Evolutionary conservation across 768 basidiomycete species (phyloP), one percentile per base, ranked within the genome.

Genomic region (Mycena venus): DNA sequence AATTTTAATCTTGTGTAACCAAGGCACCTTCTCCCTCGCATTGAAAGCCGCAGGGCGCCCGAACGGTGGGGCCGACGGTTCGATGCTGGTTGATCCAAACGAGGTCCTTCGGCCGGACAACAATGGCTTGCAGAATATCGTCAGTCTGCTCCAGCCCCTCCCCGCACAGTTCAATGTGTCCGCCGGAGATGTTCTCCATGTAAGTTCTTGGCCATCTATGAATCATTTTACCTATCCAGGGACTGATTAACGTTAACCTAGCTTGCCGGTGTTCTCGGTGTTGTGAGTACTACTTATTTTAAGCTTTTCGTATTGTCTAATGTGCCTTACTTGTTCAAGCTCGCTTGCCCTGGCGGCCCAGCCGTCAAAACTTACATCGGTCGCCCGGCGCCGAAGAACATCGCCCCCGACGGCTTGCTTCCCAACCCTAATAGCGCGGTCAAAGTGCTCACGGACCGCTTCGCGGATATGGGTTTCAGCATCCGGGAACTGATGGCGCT

Each of bases 11-110:
- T 10, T 49, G n/a, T 49, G n/a, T 25, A 15, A 6, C 17, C 2
- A 21, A 66, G 64, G 51, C 8, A 36, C 72, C 5, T 74, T 74
- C 60, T 74, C 72, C 8, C 61, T 74, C 23, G 60, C 47, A 15
- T 34, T 62, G 17, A 31, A 74, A 44, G 58, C 72, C 17, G 32
- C 59, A n/a, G 72, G 67, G 12, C 59, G 11, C 4, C 58, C 61
- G 8, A 74, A 68, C 21, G 72, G 72, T 8, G 72, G 6, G 5
- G 59, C 72, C 1, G 72, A 74, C 36, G 72, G 72, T 2, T 74
- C 72, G n/a, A n/a, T n/a, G n/a, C n/a, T n/a, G n/a, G n/a, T n/a
- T n/a, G n/a, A n/a, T n/a, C n/a, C n/a, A n/a, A n/a, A n/a, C n/a
- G n/a, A n/a, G n/a, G n/a, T n/a, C n/a, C n/a, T n/a, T n/a, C n/a